phyloP scores from a whole-genome alignment of 2,329 filamentous ascomycete species.

The Hypoxylon sp. region DNA sequence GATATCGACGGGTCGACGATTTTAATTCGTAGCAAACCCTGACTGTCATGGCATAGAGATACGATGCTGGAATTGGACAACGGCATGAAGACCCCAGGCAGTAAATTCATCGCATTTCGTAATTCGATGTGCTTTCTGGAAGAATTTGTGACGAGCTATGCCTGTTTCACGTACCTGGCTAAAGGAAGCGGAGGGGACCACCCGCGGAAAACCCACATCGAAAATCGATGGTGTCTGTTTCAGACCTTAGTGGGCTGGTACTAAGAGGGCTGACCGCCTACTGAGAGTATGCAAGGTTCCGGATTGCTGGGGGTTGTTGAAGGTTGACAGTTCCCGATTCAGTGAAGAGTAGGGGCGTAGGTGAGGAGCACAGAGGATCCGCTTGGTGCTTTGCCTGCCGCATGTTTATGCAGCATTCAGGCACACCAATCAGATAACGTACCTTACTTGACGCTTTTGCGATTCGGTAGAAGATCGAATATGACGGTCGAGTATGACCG shows the following conservation, averaged over 20 bases:
- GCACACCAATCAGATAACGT: conserved; percentile 45
- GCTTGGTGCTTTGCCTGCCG: conserved; percentile 40
- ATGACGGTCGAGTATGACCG: conserved; percentile 26
- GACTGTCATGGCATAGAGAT: conserved; percentile 7
- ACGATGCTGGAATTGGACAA: conserved; percentile 24
- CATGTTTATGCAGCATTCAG: conserved; percentile 44
- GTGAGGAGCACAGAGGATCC: conserved; percentile 21
- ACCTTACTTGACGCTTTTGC: conserved; percentile 16
- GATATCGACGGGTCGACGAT: conserved; percentile 31
- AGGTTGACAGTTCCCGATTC: conserved; percentile 28
- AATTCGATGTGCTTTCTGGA: conserved; percentile 49
- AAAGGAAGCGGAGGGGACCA: conserved; percentile 39
- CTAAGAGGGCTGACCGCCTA: conserved; percentile 35
- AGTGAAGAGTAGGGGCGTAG: conserved; percentile 18
- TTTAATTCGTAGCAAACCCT: conserved; percentile 21
- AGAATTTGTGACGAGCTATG: conserved; percentile 50
- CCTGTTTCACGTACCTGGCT: conserved; percentile 52
- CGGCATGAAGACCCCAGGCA: conserved; percentile 24
- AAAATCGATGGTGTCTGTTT: conserved; percentile 47
- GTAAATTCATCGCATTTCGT: conserved; percentile 35
- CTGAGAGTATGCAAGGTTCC: conserved; percentile 34
- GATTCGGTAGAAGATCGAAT: conserved; percentile 38
- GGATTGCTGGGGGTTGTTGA: conserved; percentile 17
- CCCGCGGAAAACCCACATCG: conserved; percentile 37
- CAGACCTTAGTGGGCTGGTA: conserved; percentile 40